These are phyloP conservation scores for Sugiyamaella chiloensis DNA, from an alignment of 805 yeast genomes.

Conservation along the genomic window DNA sequence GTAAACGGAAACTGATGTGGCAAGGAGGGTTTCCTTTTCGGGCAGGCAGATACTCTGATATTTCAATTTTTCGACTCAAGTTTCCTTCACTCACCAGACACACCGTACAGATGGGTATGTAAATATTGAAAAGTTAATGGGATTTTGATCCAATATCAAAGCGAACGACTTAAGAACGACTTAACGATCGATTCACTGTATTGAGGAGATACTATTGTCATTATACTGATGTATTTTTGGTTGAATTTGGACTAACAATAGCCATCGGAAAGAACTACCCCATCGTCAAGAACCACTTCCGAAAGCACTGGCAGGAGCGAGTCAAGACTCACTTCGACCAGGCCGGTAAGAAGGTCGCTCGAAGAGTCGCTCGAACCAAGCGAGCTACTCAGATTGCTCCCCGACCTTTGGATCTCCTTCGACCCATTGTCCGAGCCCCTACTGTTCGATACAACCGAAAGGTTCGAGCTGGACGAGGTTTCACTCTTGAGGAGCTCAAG, in stretches of 20 bases:
- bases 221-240: not conserved
- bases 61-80: conserved; percentile 4
- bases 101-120: not conserved
- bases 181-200: too few relatives aligned
- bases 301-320: conserved; percentile 99
- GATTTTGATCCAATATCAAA: too few relatives aligned
- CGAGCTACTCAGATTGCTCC: conserved; percentile 97
- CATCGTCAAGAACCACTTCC: conserved; percentile 98
- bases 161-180: too few relatives aligned
- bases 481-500: conserved; percentile 96
- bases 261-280: conserved; percentile 99
- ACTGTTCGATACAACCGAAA: conserved; percentile 99
- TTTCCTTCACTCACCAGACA: not conserved
- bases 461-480: conserved; percentile 99
- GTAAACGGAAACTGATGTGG: too few relatives aligned
- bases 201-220: too few relatives aligned
- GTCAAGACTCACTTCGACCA: conserved; percentile 99
- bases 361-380: conserved; percentile 91
- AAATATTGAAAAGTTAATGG: not conserved
- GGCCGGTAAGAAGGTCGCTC: conserved; percentile 98
- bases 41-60: conserved; percentile 2
- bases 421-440: conserved; percentile 99
- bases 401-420: conserved; percentile 91
- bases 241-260: conserved; percentile 29
- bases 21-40: too few relatives aligned